A percentile compares a stretch with the other conserved stretches of the same genome.
Conservation (phyloP, 2,329 filamentous ascomycete genomes). For the Penicillium sp. region DNA sequence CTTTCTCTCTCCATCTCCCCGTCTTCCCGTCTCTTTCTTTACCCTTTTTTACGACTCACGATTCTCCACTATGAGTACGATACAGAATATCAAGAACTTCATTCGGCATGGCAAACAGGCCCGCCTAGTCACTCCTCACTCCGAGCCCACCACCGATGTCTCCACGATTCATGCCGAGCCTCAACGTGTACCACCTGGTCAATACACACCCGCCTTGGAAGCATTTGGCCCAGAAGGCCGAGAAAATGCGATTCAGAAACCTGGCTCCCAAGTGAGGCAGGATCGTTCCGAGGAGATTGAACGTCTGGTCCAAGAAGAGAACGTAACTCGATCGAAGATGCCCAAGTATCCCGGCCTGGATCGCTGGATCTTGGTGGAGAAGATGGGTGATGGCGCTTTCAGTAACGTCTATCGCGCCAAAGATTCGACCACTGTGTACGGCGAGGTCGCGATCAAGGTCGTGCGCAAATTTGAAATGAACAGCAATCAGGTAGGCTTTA, state of each 20-base stretch:
- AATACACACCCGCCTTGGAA: constrained; percentile 57
- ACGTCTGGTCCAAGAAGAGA: constrained; percentile 88
- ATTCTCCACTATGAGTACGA: constrained; percentile 61
- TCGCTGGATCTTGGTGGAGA: constrained; percentile 83
- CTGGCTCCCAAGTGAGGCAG: constrained; percentile 60
- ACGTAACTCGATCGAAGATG: constrained; percentile 80
- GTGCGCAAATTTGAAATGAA: constrained; percentile 99
- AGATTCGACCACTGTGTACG: constrained; percentile 70
- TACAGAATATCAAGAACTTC: constrained; percentile 97
- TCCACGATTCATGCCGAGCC: constrained; percentile 67
- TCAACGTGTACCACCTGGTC: constrained; percentile 54
- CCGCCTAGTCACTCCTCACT: constrained; percentile 64
- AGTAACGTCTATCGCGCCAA: constrained; percentile 95
- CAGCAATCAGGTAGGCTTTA: constrained; percentile 82
- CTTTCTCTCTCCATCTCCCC: neutral
- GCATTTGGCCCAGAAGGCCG: constrained; percentile 59
- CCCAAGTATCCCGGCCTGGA: constrained; percentile 84
- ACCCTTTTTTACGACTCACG: constrained; percentile 2
- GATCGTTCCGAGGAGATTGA: constrained; percentile 68
- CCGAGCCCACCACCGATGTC: constrained; percentile 64
- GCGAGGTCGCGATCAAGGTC: constrained; percentile 95
- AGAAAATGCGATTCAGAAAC: constrained; percentile 67
- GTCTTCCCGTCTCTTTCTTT: neutral
- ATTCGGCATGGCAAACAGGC: constrained; percentile 98
- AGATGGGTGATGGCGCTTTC: constrained; percentile 99